Evolutionary conservation across 768 basidiomycete species (phyloP).

Genomic region (Daedaleopsis nitida): DNA sequence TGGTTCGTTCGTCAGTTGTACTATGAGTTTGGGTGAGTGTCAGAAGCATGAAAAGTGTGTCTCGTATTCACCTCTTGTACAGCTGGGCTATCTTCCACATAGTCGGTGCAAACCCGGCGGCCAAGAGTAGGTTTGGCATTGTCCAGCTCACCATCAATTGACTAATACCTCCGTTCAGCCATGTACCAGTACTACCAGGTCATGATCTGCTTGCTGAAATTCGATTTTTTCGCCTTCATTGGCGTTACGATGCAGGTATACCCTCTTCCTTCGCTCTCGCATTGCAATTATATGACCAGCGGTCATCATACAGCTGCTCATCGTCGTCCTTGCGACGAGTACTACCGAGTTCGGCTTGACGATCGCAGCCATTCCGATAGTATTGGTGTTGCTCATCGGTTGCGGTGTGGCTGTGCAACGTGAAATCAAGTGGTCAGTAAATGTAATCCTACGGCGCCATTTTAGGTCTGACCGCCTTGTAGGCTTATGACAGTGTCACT

Average conservation of each 20-base stretch:
- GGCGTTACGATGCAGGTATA: slow-evolving; percentile 86
- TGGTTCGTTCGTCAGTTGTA: slow-evolving; percentile 75
- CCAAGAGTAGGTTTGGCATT: slow-evolving; percentile 62
- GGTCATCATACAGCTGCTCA: slow-evolving; percentile 59
- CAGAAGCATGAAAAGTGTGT: not conserved
- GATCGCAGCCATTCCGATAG: slow-evolving; percentile 80
- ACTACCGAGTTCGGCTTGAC: slow-evolving; percentile 83
- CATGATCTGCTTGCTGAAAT: slow-evolving; percentile 84
- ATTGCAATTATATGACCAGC: not conserved
- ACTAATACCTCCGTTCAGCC: slow-evolving; percentile 39
- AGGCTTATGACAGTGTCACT: slow-evolving; percentile 77
- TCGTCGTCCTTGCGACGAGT: slow-evolving; percentile 64
- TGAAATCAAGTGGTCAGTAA: slow-evolving; percentile 74
- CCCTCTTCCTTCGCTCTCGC: slow-evolving; percentile 9
- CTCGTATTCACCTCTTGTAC: not conserved
- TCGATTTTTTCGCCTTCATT: slow-evolving; percentile 86
- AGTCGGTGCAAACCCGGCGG: slow-evolving; percentile 81
- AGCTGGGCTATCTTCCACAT: slow-evolving; percentile 93
- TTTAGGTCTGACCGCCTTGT: not conserved
- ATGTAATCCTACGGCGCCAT: not conserved
- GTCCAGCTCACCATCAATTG: not conserved
- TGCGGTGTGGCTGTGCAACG: slow-evolving; percentile 74
- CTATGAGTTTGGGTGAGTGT: slow-evolving; percentile 76
- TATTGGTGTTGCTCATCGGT: slow-evolving; percentile 63
- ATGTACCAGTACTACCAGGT: slow-evolving; percentile 92